A percentile compares a stretch with the other conserved stretches of the same genome.
Evolutionary conservation across 306 rosid genomes (phyloP).

Genomic region (Phaseolus lunatus): DNA sequence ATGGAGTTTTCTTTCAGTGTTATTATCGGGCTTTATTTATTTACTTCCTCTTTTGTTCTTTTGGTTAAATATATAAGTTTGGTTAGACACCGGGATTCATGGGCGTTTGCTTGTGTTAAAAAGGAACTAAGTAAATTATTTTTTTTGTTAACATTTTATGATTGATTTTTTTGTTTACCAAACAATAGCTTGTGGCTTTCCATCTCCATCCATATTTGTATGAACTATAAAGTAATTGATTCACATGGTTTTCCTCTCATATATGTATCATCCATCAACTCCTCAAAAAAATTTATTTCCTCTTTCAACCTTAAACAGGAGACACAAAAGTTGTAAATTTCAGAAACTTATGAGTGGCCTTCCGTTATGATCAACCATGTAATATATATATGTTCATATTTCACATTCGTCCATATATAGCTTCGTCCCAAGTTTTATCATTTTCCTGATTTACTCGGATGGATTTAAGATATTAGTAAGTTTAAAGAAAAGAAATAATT

Average conservation of each 20-base stretch:
- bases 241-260: constrained; percentile 17
- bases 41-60: constrained; percentile 1
- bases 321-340: neutral
- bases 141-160: constrained; percentile 45
- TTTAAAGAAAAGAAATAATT: neutral
- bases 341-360: no score
- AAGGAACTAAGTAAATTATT: constrained; percentile 50
- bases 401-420: neutral
- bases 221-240: constrained; percentile 38
- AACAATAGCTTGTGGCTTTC: constrained; percentile 47
- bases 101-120: constrained; percentile 56
- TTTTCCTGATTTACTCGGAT: neutral
- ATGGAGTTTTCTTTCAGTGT: constrained; percentile 4
- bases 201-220: constrained; percentile 30
- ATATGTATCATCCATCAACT: neutral
- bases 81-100: constrained; percentile 44
- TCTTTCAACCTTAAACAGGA: neutral
- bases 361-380: neutral
- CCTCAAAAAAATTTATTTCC: no score
- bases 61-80: constrained; percentile 41
- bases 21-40: neutral
- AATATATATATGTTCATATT: neutral
- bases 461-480: neutral
- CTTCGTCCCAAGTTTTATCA: neutral
- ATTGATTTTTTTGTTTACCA: constrained; percentile 36